phyloP scores from a whole-genome alignment of 2,329 filamentous ascomycete species.

The Clonostachys byssicola region DNA sequence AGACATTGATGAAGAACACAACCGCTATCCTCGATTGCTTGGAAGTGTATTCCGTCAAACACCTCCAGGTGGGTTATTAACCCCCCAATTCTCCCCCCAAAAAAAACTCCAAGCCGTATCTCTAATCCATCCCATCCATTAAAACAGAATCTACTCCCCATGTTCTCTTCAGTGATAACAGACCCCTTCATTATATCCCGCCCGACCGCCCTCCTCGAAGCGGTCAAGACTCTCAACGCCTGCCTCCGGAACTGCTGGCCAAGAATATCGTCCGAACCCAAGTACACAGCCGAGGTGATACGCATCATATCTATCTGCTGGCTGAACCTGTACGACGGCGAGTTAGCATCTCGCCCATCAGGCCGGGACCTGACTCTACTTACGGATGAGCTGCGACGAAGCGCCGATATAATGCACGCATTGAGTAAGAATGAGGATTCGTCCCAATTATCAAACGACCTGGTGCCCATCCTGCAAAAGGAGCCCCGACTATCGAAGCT shows the following conservation, averaged over 20 bases:
- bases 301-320: constrained; percentile 59
- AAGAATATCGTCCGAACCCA: constrained; percentile 43
- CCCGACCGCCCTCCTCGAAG: constrained; percentile 46
- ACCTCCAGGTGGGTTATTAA: constrained; percentile 51
- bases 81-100: background rate
- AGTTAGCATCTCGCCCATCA: background rate
- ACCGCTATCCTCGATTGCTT: constrained; percentile 46
- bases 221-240: constrained; percentile 47
- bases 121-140: background rate
- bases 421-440: background rate
- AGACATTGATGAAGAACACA: constrained; percentile 49
- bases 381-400: constrained; percentile 20
- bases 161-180: constrained; percentile 60
- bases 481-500: background rate
- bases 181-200: constrained; percentile 63
- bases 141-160: constrained; percentile 58
- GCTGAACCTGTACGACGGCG: constrained; percentile 45
- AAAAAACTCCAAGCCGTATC: background rate
- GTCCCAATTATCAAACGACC: background rate
- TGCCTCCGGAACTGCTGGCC: constrained; percentile 66
- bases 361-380: constrained; percentile 13
- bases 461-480: background rate
- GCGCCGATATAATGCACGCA: constrained; percentile 26
- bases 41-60: constrained; percentile 60
- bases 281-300: constrained; percentile 60